Evolutionary conservation across 2,329 filamentous ascomycete species (phyloP).

Genomic region (Fusarium torulosum): DNA sequence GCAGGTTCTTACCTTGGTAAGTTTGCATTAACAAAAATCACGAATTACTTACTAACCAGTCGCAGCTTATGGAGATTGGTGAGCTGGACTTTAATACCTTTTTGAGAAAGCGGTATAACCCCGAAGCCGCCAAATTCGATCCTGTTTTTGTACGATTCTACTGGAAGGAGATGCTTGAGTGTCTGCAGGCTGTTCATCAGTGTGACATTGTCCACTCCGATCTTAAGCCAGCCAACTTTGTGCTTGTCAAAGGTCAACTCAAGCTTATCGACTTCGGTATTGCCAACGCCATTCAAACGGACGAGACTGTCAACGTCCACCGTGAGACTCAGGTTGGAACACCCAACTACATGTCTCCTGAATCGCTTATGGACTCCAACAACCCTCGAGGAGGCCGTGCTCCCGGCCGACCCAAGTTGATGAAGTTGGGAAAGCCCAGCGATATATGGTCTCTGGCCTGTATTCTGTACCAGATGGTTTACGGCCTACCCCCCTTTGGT

Average conservation of each 20-base stretch:
- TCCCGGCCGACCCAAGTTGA: constrained; percentile 73
- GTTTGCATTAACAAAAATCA: constrained; percentile 49
- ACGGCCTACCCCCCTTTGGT: constrained; percentile 94
- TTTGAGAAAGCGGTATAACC: constrained; percentile 78
- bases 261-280: constrained; percentile 99
- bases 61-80: constrained; percentile 93
- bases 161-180: constrained; percentile 99
- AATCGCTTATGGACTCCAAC: constrained; percentile 90
- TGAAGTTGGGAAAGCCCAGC: constrained; percentile 95
- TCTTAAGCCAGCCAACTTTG: constrained; percentile 96
- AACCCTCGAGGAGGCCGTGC: constrained; percentile 64
- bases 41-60: constrained; percentile 38
- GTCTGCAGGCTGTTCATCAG: constrained; percentile 88
- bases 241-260: constrained; percentile 87
- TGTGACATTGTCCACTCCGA: constrained; percentile 96
- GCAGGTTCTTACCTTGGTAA: constrained; percentile 84
- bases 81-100: constrained; percentile 93
- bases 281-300: constrained; percentile 94
- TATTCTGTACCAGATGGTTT: constrained; percentile 98
- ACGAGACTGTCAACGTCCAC: constrained; percentile 97
- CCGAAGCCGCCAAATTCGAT: constrained; percentile 82
- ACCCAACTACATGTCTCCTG: constrained; percentile 98
- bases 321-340: constrained; percentile 95
- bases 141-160: constrained; percentile 94
- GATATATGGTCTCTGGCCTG: constrained; percentile 97